These are phyloP conservation scores for Didymella segeticola DNA, from an alignment of 2,329 filamentous ascomycete genomes.

Conservation along the genomic window DNA sequence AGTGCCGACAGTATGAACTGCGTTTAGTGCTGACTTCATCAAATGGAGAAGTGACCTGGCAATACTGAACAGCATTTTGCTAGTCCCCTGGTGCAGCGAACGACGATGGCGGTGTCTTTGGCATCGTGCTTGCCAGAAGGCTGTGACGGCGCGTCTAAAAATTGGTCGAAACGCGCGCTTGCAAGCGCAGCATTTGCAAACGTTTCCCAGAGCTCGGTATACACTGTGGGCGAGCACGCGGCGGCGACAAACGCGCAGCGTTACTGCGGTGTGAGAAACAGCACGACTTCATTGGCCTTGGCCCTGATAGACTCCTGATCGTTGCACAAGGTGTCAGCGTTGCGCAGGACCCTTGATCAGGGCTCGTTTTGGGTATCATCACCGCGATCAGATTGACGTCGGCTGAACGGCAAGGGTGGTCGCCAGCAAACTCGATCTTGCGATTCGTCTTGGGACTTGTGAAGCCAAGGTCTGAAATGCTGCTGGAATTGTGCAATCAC, in stretches of 20 bases:
- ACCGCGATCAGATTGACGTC: constrained; percentile 1
- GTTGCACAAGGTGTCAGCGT: constrained; percentile 15
- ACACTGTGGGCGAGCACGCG: neutral
- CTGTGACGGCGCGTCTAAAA: constrained; percentile 8
- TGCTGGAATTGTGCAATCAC: constrained; percentile 2
- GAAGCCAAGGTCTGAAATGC: constrained; percentile 3
- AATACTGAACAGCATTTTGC: constrained; percentile 27
- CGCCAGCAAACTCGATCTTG: neutral
- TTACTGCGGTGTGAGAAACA: constrained; percentile 16
- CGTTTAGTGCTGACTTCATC: constrained; percentile 32
- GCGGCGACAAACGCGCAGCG: constrained; percentile 2
- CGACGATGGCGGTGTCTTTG: neutral
- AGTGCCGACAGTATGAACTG: constrained; percentile 10
- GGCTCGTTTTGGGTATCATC: neutral
- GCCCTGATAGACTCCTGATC: neutral
- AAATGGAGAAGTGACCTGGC: constrained; percentile 21
- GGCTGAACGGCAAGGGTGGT: constrained; percentile 1
- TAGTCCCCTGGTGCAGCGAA: constrained; percentile 2
- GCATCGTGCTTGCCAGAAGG: neutral
- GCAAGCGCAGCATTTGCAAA: constrained; percentile 10
- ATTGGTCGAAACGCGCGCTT: too few species aligned
- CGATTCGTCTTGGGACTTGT: neutral
- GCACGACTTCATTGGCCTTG: constrained; percentile 1
- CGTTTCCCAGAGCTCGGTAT: neutral
- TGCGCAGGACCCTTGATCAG: neutral